Percentiles rank a stretch among this genome's conserved stretches.
phyloP scores from a whole-genome alignment of 805 yeast genomes.

The Kregervanrija fluxuum region DNA sequence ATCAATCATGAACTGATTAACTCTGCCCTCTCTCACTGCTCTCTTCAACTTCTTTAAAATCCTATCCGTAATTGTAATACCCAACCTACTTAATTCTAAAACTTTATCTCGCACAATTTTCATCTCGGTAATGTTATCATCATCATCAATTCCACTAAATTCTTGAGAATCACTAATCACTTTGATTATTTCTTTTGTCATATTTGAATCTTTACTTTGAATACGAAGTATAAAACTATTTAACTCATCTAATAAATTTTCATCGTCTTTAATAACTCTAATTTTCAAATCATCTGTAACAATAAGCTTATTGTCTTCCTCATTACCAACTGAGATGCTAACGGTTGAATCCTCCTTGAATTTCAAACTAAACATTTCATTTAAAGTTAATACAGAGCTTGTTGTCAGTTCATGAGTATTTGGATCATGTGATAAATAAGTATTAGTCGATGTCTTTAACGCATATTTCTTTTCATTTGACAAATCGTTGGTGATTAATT shows the following conservation, averaged over 20 bases:
- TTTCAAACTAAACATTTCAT: constrained; percentile 21
- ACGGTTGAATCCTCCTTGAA: background rate
- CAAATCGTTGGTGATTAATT: constrained; percentile 3
- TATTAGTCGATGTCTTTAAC: constrained; percentile 18
- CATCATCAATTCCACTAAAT: constrained; percentile 5
- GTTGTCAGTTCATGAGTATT: constrained; percentile 11
- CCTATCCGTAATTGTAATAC: constrained; percentile 17
- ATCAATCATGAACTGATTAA: constrained; percentile 23
- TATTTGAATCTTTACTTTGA: constrained; percentile 19
- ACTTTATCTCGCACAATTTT: constrained; percentile 12
- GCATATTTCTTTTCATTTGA: constrained; percentile 7
- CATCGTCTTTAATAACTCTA: constrained; percentile 23
- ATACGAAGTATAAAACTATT: constrained; percentile 19
- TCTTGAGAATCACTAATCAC: constrained; percentile 8
- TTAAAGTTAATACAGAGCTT: constrained; percentile 22
- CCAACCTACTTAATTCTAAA: constrained; percentile 17
- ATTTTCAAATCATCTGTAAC: constrained; percentile 13
- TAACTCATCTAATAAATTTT: constrained; percentile 20
- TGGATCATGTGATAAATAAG: constrained; percentile 18
- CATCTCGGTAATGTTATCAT: constrained; percentile 5
- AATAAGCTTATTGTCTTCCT: constrained; percentile 13
- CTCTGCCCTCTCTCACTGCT: constrained; percentile 19
- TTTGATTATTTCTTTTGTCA: constrained; percentile 10
- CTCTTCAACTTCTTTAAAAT: constrained; percentile 13
- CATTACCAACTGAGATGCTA: constrained; percentile 15